Conservation (phyloP, 345 rosid genomes). For the Firmiana major region DNA sequence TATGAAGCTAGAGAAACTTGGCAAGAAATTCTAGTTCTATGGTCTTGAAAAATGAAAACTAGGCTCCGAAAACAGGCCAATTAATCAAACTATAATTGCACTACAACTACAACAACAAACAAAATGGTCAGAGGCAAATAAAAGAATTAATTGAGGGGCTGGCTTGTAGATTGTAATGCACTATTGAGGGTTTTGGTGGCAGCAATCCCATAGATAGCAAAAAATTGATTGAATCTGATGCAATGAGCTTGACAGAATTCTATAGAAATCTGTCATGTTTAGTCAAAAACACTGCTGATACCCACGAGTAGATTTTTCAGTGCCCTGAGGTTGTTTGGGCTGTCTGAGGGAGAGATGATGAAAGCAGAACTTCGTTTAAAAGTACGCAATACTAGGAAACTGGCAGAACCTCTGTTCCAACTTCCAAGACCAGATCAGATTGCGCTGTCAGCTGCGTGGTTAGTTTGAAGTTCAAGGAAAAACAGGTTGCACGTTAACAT, state of each 20-base stretch:
- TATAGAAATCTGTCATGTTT: neutral
- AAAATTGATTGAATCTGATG: too few relatives aligned
- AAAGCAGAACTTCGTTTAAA: neutral
- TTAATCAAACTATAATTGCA: neutral
- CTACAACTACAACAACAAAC: neutral
- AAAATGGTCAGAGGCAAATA: neutral
- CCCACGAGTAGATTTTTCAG: neutral
- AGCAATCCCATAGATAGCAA: too few relatives aligned
- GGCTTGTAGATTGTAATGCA: neutral
- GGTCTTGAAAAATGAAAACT: neutral
- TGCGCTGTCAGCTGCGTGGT: neutral
- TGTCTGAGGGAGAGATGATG: too few relatives aligned
- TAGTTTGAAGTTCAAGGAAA: neutral
- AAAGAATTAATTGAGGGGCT: neutral
- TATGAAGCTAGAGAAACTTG: neutral
- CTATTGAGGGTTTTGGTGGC: too few relatives aligned
- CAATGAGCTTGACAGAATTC: neutral
- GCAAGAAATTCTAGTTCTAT: neutral
- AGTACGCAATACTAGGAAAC: neutral
- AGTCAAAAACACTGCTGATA: neutral
- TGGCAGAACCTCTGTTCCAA: neutral
- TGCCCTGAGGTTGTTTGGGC: too few relatives aligned
- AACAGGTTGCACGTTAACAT: neutral
- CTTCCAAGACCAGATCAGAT: neutral
- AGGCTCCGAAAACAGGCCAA: too few relatives aligned